These are phyloP conservation scores for Phoenix dactylifera DNA, from an alignment of 176 grass and related monocot genomes.

Conservation along the genomic window DNA sequence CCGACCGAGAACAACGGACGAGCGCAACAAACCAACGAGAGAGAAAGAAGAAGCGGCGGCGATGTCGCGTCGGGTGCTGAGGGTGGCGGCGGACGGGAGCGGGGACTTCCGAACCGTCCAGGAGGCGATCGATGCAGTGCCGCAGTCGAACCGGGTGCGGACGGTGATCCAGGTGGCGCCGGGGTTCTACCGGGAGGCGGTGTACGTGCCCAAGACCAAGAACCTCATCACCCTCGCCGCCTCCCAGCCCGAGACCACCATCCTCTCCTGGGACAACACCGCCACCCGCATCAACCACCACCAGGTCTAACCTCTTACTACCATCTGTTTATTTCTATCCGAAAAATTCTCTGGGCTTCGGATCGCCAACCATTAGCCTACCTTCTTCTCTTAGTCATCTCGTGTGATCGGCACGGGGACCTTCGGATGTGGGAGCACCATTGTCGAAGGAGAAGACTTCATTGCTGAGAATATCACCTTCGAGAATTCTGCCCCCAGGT, in stretches of 20 bases:
- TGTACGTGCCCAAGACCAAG: constrained; percentile 88
- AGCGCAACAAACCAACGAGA: too few relatives aligned
- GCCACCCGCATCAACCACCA: constrained; percentile 68
- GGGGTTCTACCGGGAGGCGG: constrained; percentile 64
- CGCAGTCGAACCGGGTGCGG: constrained; percentile 58
- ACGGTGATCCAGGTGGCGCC: constrained; percentile 64
- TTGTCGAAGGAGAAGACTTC: constrained; percentile 86
- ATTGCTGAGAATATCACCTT: constrained; percentile 93
- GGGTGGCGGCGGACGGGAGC: constrained; percentile 41
- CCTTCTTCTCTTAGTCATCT: constrained; percentile 37
- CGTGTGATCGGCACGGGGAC: constrained; percentile 68
- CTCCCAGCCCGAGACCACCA: constrained; percentile 45
- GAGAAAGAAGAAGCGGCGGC: neutral
- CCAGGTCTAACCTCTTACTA: constrained; percentile 21
- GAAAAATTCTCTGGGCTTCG: too few relatives aligned
- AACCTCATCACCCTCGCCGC: constrained; percentile 79
- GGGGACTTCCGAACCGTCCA: constrained; percentile 53
- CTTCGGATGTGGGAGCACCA: constrained; percentile 61
- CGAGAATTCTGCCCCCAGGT: constrained; percentile 84
- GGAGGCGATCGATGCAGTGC: constrained; percentile 81
- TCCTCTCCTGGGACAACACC: constrained; percentile 87
- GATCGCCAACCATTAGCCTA: too few relatives aligned
- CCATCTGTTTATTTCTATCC: too few relatives aligned
- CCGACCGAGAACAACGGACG: too few relatives aligned
- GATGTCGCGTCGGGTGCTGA: constrained; percentile 31